Percentiles rank a stretch among this genome's conserved stretches.
Conservation (phyloP, 1,284 basidiomycete genomes). For the Sanguinoderma infundibulare region DNA sequence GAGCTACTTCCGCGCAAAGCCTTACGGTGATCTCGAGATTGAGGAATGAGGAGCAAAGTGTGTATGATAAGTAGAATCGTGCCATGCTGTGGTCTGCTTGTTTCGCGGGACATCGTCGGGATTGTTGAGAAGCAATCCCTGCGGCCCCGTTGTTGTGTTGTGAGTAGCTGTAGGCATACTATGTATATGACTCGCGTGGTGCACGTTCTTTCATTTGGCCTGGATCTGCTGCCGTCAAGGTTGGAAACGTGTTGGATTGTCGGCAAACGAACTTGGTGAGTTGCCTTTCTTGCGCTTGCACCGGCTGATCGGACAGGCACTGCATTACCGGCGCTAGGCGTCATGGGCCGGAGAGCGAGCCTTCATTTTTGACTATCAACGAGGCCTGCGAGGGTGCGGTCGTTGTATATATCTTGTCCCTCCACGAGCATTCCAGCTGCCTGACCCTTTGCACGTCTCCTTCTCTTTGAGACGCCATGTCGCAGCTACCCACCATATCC, state of each 20-base stretch:
- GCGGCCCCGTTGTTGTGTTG: constrained; percentile 1
- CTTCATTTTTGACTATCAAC: constrained; percentile 9
- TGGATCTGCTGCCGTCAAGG: neutral
- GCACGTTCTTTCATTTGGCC: constrained; percentile 21
- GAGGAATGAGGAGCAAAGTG: constrained; percentile 60
- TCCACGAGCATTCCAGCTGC: neutral
- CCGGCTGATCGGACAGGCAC: constrained; percentile 3
- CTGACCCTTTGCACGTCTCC: neutral
- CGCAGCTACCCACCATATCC: constrained; percentile 2
- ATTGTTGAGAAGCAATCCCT: neutral
- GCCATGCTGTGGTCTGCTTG: constrained; percentile 1
- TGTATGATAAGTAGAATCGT: constrained; percentile 13
- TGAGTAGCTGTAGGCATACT: constrained; percentile 6
- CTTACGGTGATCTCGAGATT: constrained; percentile 89
- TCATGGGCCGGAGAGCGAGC: neutral
- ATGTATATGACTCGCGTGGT: constrained; percentile 12
- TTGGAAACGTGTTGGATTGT: neutral
- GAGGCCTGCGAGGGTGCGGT: neutral
- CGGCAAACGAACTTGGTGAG: constrained; percentile 13
- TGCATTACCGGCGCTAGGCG: constrained; percentile 1
- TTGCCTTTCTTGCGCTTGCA: constrained; percentile 12
- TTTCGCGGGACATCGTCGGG: constrained; percentile 12
- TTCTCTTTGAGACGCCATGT: neutral
- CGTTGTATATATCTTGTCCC: neutral
- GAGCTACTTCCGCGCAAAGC: constrained; percentile 86